Conservation (phyloP, 495 filamentous ascomycete genomes). For the Choiromyces venosus region DNA sequence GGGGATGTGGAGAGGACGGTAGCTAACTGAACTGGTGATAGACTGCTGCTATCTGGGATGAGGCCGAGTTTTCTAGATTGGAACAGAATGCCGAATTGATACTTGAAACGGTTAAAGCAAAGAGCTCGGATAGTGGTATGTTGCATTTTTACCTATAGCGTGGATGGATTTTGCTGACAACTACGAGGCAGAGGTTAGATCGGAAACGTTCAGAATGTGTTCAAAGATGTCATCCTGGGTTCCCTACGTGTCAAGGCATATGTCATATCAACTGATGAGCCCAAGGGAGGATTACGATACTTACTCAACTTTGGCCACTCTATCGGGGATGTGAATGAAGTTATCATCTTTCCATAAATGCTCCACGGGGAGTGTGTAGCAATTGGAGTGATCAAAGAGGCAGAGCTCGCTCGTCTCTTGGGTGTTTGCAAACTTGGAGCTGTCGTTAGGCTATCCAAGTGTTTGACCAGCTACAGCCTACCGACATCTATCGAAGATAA, state of each 20-base stretch:
- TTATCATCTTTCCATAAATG: slow-evolving; percentile 89
- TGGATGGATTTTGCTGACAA: slow-evolving; percentile 14
- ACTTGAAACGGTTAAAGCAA: slow-evolving; percentile 62
- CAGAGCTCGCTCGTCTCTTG: slow-evolving; percentile 82
- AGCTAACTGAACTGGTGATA: slow-evolving; percentile 34
- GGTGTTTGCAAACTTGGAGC: slow-evolving; percentile 81
- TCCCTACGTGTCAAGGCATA: slow-evolving; percentile 85
- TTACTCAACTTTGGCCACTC: slow-evolving; percentile 97
- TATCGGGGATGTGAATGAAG: slow-evolving; percentile 94
- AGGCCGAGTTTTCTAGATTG: slow-evolving; percentile 75
- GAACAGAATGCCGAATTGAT: slow-evolving; percentile 74
- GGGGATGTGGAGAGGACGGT: neutral
- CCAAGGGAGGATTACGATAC: slow-evolving; percentile 89
- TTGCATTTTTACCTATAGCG: neutral
- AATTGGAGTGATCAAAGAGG: slow-evolving; percentile 97
- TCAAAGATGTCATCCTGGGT: slow-evolving; percentile 82
- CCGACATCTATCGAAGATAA: slow-evolving; percentile 82
- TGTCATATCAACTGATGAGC: slow-evolving; percentile 88
- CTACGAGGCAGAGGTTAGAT: slow-evolving; percentile 52
- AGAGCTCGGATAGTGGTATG: slow-evolving; percentile 46
- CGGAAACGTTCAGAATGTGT: slow-evolving; percentile 61
- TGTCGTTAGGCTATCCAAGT: slow-evolving; percentile 83
- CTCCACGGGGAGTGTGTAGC: slow-evolving; percentile 93
- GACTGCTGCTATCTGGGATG: slow-evolving; percentile 94
- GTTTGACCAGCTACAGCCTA: slow-evolving; percentile 84